Percentiles rank a stretch among this genome's conserved stretches.
phyloP scores from a whole-genome alignment of 257 asterid species.

The Salvia rosmarinus region DNA sequence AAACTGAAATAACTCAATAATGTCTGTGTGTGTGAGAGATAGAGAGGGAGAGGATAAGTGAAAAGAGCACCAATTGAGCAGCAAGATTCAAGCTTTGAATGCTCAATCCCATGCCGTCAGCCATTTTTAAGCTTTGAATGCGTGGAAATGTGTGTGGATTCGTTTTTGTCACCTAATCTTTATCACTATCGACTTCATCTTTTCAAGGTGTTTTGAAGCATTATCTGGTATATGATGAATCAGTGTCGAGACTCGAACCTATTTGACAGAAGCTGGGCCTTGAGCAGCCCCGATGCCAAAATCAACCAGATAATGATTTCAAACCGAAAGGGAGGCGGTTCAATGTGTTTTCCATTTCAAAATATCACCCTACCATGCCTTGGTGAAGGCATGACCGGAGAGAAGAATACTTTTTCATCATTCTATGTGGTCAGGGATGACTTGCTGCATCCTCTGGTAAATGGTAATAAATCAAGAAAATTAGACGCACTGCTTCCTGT shows the following conservation, averaged over 20 bases:
- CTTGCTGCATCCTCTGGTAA: constrained; percentile 83
- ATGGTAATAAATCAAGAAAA: constrained; percentile 93
- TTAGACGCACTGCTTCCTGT: constrained; percentile 88
- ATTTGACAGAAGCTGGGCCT: constrained; percentile 71
- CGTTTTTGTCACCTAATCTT: constrained; percentile 18
- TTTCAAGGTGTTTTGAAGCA: constrained; percentile 45
- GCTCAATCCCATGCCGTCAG: constrained; percentile 4
- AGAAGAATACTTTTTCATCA: constrained; percentile 39
- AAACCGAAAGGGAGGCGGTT: constrained; percentile 35
- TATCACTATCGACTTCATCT: constrained; percentile 1
- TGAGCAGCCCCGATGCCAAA: constrained; percentile 70
- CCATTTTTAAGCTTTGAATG: not conserved
- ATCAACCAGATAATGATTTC: constrained; percentile 60
- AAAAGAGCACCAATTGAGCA: not conserved
- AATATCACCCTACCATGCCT: constrained; percentile 49
- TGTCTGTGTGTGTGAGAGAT: not conserved
- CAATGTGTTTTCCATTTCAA: constrained; percentile 42
- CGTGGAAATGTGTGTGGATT: not conserved
- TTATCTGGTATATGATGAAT: constrained; percentile 42
- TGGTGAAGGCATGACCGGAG: constrained; percentile 45
- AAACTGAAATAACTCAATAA: not conserved
- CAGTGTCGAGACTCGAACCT: constrained; percentile 51
- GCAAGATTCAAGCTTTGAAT: constrained; percentile 25
- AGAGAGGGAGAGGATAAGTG: not conserved
- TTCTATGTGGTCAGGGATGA: constrained; percentile 92